Percentiles rank a stretch among this genome's conserved stretches.
These are phyloP conservation scores for Solanum bulbocastanum DNA, from an alignment of 257 asterid species.

Conservation along the genomic window DNA sequence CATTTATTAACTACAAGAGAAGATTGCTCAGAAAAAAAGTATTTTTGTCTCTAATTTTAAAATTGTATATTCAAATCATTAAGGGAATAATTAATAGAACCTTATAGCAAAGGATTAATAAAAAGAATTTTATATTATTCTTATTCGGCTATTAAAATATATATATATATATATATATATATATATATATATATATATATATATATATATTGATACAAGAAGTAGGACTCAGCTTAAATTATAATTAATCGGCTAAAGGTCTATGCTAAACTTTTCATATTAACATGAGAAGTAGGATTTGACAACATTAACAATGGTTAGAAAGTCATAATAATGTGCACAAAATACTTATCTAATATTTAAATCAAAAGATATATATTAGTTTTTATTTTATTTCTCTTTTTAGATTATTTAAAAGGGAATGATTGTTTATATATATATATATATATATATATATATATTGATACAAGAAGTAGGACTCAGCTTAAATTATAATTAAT, in stretches of 20 bases:
- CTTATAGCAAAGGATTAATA: not conserved
- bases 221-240: not conserved
- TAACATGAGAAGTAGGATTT: too few species aligned
- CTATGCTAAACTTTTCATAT: too few species aligned
- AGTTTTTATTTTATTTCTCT: not conserved
- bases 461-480: not conserved
- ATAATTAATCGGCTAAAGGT: too few species aligned
- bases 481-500: not conserved
- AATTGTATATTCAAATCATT: too few species aligned
- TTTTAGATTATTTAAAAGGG: not conserved
- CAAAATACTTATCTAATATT: not conserved
- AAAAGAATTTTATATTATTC: not conserved
- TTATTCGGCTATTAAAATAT: not conserved
- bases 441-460: too few species aligned
- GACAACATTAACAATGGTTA: too few species aligned
- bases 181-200: too few species aligned
- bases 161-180: too few species aligned
- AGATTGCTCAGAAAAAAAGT: not conserved
- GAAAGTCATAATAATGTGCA: too few species aligned
- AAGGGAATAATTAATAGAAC: not conserved
- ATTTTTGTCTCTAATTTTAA: too few species aligned
- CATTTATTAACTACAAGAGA: not conserved
- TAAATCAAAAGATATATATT: not conserved
- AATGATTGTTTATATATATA: not conserved
- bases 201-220: too few species aligned